A percentile compares a stretch with the other conserved stretches of the same genome.
Conservation (phyloP, 1,139 yeast genomes). For the Saccharomyces hybrid region DNA sequence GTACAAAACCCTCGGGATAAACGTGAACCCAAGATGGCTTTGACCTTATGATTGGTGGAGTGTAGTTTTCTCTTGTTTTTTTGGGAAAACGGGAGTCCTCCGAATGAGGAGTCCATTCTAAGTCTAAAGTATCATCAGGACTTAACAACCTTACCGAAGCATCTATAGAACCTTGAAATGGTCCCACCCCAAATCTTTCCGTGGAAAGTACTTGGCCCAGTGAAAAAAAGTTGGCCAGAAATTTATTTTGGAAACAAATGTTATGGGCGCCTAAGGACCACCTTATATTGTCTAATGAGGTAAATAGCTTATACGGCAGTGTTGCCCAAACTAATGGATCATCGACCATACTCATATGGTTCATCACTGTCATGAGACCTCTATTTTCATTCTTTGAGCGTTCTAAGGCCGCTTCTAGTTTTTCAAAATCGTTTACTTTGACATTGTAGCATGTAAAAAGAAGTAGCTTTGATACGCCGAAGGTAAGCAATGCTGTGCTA, state of each 20-base stretch:
- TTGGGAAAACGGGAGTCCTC: neutral
- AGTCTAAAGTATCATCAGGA: slow-evolving; percentile 8
- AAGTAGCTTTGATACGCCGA: slow-evolving; percentile 57
- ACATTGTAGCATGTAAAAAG: slow-evolving; percentile 58
- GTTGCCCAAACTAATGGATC: slow-evolving; percentile 90
- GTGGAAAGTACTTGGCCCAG: slow-evolving; percentile 84
- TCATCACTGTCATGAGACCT: slow-evolving; percentile 82
- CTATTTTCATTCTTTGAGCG: slow-evolving; percentile 61
- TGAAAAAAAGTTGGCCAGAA: slow-evolving; percentile 60
- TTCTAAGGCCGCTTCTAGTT: slow-evolving; percentile 54
- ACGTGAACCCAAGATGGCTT: slow-evolving; percentile 88
- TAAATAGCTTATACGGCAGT: slow-evolving; percentile 63
- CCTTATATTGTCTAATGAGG: slow-evolving; percentile 60
- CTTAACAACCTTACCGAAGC: slow-evolving; percentile 82
- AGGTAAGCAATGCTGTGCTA: slow-evolving; percentile 61
- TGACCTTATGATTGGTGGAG: slow-evolving; percentile 46
- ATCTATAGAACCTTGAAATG: slow-evolving; percentile 85
- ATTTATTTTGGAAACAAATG: slow-evolving; percentile 63
- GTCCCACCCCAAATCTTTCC: slow-evolving; percentile 83
- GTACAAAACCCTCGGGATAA: slow-evolving; percentile 91
- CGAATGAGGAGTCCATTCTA: neutral
- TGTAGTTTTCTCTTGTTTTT: slow-evolving; percentile 30
- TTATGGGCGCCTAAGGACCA: slow-evolving; percentile 96
- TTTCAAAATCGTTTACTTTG: slow-evolving; percentile 51
- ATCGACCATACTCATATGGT: slow-evolving; percentile 90